Evolutionary conservation across 2,329 filamentous ascomycete genomes (phyloP), one percentile per base, ranked within the genome.

Genomic region (Trichoderma sp.): DNA sequence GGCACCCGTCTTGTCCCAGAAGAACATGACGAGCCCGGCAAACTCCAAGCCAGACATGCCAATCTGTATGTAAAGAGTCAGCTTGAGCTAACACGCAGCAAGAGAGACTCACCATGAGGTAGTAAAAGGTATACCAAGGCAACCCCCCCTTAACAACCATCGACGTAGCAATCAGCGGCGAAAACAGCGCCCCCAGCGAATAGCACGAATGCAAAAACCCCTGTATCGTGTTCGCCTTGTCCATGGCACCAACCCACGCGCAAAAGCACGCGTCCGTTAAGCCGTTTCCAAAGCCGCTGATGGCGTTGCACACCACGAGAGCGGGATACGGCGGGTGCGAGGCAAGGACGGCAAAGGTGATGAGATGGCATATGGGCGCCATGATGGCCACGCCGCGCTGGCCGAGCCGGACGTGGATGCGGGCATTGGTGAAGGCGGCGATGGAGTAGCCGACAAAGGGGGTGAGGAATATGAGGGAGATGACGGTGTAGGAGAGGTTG

Each of bases 41-140:
- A 88, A 73, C 71, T 91, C 88, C n/a, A 90, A 65, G 0, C 74
- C 78, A 0, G 87, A 80, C 44, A 82, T 78, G 1, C 78, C 83
- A 57, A 78, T 69, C 76, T 78, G 45, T 0, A 2, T 14, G 3
- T 3, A 3, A 7, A 14, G 12, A 71, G 68, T 62, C 7, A 64
- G n/a, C 54, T 41, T 17, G 6, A 12, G 17, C 28, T 7, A 30
- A 7, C 28, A 30, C 28, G 7, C 28, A 34, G 7, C 3, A 10
- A 10, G 7, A 2, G 28, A n/a, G 14, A 6, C 60, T 79, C 79
- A 89, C 85, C 87, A 91, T 89, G 63, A 90, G 76, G 71, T 90
- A 90, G 71, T 91, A 92, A 72, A 86, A 91, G 3, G 78, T 81
- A 70, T 88, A 90, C 90, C 90, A 92, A 0, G 81, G 81, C 67